phyloP scores from a whole-genome alignment of 2,329 filamentous ascomycete genomes.

The Trichoderma lentiforme region DNA sequence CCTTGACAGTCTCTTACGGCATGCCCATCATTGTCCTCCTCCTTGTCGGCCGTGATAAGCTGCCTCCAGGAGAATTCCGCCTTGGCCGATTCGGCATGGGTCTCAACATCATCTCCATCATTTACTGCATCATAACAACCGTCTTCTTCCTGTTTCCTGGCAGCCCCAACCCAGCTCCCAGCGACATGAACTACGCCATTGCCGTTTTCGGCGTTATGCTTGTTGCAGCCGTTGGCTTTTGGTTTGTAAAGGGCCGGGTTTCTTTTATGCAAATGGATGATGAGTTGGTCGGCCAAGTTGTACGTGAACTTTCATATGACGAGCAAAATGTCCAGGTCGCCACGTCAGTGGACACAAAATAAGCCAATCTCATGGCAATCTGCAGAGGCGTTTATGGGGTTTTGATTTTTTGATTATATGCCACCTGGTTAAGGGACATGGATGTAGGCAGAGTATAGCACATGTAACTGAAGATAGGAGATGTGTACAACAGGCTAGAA shows the following conservation, averaged over 20 bases:
- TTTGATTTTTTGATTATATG: background rate
- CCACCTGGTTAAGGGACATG: background rate
- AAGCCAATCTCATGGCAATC: background rate
- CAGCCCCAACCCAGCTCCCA: constrained; percentile 40
- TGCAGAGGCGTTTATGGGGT: background rate
- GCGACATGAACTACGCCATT: constrained; percentile 58
- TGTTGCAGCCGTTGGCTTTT: constrained; percentile 47
- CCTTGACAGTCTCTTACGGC: constrained; percentile 48
- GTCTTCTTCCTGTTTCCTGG: constrained; percentile 55
- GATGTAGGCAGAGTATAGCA: background rate
- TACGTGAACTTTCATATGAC: background rate
- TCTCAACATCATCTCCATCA: constrained; percentile 47
- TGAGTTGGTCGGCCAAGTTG: constrained; percentile 19
- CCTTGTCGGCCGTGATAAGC: constrained; percentile 48
- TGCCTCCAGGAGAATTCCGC: constrained; percentile 44
- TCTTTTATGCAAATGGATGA: constrained; percentile 25
- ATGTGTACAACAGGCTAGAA: background rate
- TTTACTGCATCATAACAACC: constrained; percentile 51
- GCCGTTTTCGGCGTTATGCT: constrained; percentile 56
- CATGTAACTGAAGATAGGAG: background rate
- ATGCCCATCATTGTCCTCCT: constrained; percentile 50
- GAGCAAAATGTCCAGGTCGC: background rate
- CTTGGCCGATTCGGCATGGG: constrained; percentile 44
- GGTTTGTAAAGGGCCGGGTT: constrained; percentile 45
- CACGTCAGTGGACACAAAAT: background rate